phyloP scores from a whole-genome alignment of 352 stramenopile genomes.

The Pythium insidiosum region DNA sequence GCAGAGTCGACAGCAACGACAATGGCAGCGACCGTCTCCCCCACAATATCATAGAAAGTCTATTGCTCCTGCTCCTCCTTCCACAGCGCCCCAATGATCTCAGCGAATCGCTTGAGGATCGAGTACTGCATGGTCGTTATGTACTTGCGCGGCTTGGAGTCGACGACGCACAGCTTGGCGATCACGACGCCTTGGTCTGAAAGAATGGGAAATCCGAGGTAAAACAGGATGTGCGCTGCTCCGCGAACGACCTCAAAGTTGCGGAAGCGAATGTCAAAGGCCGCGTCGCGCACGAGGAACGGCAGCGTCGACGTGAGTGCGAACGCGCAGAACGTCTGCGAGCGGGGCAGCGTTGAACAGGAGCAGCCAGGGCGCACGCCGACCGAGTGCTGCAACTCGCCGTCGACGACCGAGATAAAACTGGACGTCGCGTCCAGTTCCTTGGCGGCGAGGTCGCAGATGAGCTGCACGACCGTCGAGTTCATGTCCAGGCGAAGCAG shows the following conservation, averaged over 20 bases:
- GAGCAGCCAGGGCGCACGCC: conserved; percentile 6
- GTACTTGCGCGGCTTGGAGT: conserved; percentile 30
- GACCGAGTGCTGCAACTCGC: conserved; percentile 20
- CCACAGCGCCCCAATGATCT: conserved; percentile 16
- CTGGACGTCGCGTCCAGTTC: conserved; percentile 29
- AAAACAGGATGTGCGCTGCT: conserved; percentile 25
- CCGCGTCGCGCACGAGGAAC: conserved; percentile 37
- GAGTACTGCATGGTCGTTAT: conserved; percentile 60
- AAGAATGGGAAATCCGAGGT: conserved; percentile 35
- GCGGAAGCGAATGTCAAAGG: conserved; percentile 44
- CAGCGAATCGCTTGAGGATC: conserved; percentile 30
- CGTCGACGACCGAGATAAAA: conserved; percentile 28
- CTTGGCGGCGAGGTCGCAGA: conserved; percentile 43
- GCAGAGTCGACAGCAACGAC: too few species aligned
- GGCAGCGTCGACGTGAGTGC: conserved; percentile 18
- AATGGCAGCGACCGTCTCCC: too few species aligned
- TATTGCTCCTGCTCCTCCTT: conserved; percentile 1
- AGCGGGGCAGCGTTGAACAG: conserved; percentile 13
- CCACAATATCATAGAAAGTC: too few species aligned
- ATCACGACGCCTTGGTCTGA: conserved; percentile 14
- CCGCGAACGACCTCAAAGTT: conserved; percentile 28
- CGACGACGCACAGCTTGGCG: conserved; percentile 34
- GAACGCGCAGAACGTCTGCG: conserved; percentile 31
- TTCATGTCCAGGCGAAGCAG: conserved; percentile 17
- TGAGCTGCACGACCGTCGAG: conserved; percentile 25